Evolutionary conservation across 2,329 filamentous ascomycete genomes (phyloP), one percentile per base, ranked within the genome.

Genomic region (Cercospora nicotianae): DNA sequence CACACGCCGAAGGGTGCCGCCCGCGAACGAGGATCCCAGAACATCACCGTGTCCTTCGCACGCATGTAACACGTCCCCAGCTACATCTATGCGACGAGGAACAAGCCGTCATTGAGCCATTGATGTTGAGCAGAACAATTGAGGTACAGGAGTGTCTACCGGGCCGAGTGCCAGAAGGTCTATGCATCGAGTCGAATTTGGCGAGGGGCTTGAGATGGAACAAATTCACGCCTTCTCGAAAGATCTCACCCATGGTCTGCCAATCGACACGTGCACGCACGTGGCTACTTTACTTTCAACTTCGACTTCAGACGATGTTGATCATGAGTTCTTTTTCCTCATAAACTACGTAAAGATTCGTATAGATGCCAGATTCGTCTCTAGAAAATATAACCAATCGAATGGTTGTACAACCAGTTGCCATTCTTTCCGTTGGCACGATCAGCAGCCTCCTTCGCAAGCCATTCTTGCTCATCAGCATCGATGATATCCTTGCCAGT

Each of bases 401-500:
- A 73, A 65, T 75, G 72, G 20, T 71, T 66, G 66, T 75, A 75
- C 33, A 73, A 60, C 69, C 70, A 71, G 48, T 61, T 60, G 26
- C 63, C 69, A 39, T 66, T 64, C 6, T 60, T 68, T n/a, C 74
- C 75, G 57, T 55, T 71, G 5, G 75, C 74, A 63, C 69, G 72
- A 28, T 74, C 72, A 20, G 72, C 70, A 16, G 72, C 72, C 64
- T 76, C 75, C 70, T 76, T 76, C 26, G 64, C 73, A 12, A 77
- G 65, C 75, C 75, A 77, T 59, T 73, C 70, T 61, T 74, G 72
- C 75, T 88, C 86, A 69, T 89, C 88, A 0, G 81, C 82, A 67
- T 89, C 87, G 65, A 89, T 86, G 23, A 81, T 73, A 23, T 86
- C 87, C 80, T 72, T 90, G 83, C 87, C 87, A 87, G 51, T 87